Evolutionary conservation across 257 asterid species (phyloP).

Genomic region (Solanum lycopersicoides): DNA sequence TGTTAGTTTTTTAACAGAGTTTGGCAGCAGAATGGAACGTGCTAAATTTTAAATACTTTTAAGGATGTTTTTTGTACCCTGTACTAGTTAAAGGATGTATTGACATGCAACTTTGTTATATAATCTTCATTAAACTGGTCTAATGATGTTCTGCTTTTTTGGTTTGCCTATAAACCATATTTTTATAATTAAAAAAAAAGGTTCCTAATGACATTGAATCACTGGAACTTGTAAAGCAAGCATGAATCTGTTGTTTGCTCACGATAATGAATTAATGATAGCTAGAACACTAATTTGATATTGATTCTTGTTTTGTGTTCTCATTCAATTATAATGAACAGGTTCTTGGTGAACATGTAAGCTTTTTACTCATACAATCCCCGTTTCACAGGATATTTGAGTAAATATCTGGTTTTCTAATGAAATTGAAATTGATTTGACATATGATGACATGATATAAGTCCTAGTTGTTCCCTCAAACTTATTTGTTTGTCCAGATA

Average conservation of each 20-base stretch:
- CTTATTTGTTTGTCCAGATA: conserved; percentile 32
- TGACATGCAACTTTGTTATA: neutral
- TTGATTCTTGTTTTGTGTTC: neutral
- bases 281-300: neutral
- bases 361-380: neutral
- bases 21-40: neutral
- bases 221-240: too few species aligned
- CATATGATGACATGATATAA: neutral
- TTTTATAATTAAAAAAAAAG: neutral
- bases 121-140: neutral
- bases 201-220: too few species aligned
- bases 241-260: neutral
- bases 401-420: neutral
- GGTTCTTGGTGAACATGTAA: neutral
- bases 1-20: neutral
- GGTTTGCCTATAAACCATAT: neutral
- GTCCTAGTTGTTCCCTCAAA: neutral
- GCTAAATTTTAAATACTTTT: neutral
- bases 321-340: neutral
- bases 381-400: neutral
- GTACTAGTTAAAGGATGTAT: neutral
- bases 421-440: neutral
- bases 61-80: neutral
- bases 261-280: neutral
- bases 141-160: neutral